These are phyloP conservation scores for Hypomontagnella submonticulosa DNA, from an alignment of 495 filamentous ascomycete genomes.

Conservation along the genomic window DNA sequence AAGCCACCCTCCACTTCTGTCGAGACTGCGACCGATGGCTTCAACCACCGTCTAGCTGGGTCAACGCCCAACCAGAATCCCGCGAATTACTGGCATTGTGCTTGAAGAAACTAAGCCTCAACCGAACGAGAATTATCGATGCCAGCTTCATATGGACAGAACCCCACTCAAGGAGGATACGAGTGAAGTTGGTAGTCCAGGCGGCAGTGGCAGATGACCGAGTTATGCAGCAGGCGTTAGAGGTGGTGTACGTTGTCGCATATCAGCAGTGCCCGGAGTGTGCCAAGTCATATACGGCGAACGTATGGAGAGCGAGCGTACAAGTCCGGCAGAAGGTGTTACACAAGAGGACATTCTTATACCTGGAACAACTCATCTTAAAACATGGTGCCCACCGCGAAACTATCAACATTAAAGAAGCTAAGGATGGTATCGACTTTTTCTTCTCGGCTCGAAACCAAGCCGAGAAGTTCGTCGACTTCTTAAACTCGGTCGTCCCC, in stretches of 20 bases:
- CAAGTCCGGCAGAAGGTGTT: conserved; percentile 97
- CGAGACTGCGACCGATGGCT: conserved; percentile 94
- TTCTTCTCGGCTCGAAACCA: conserved; percentile 90
- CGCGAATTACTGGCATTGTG: conserved; percentile 91
- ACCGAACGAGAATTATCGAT: conserved; percentile 91
- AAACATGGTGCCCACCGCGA: conserved; percentile 93
- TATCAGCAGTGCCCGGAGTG: conserved; percentile 93
- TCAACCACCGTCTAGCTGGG: conserved; percentile 85
- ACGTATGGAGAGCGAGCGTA: conserved; percentile 81
- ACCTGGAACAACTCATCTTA: conserved; percentile 95
- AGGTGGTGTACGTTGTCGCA: conserved; percentile 88
- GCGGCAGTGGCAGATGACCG: conserved; percentile 73
- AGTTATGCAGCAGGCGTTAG: conserved; percentile 93
- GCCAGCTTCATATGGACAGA: conserved; percentile 98
- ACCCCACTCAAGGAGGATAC: conserved; percentile 89
- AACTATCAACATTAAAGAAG: conserved; percentile 96
- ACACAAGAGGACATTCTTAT: conserved; percentile 97
- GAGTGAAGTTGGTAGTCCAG: conserved; percentile 93
- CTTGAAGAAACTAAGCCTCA: conserved; percentile 82
- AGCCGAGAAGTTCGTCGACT: conserved; percentile 92
- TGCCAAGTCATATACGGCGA: conserved; percentile 91
- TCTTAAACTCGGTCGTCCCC: conserved; percentile 83
- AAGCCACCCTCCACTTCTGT: conserved; percentile 85
- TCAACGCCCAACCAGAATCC: conserved; percentile 82
- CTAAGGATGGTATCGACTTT: conserved; percentile 93